Base-by-base conservation (phyloP, 441 rosid species). In the Jatropha podagrica region DNA sequence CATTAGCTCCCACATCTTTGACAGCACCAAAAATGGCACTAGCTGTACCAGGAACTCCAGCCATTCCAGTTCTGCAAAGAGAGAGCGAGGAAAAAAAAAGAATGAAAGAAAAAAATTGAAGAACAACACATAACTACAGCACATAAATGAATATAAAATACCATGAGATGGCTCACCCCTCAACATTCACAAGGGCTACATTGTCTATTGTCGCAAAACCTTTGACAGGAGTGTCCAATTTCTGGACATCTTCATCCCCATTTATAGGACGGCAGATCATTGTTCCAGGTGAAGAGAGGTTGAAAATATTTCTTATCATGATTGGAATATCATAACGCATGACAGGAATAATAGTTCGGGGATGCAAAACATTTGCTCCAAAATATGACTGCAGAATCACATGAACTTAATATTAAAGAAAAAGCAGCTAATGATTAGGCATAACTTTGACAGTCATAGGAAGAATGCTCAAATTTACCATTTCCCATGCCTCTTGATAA, bases 401-500 rank as follows among this genome's bases (percentile, higher is more conserved):
- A 79, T 70, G 55, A 83, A 72, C 2, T 64, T 65, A 55, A 78
- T 37, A 68, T 86, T 79, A 79, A 75, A 74, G 32, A 71, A 85
- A 38, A 69, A 65, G 64, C 59, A 51, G n/a, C 49, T 65, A 64
- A 70, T 48, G 70, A 76, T 48, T 65, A 26, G 69, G 65, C 61
- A 68, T 20, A 75, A 80, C 72, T 66, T 69, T 68, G 65, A 58
- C 71, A 71, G 41, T 38, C 55, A 75, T 61, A 52, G 59, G 40
- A 78, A 78, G 65, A 79, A 55, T 20, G 42, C 42, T 74, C 56
- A 78, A 81, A 77, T 48, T 86, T 84, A 95, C 98, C 99, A 95
- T 93, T 91, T 93, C 99, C 99, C 97, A 94, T 62, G 98, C 98
- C 84, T 94, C 98, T 82, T 95, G 99, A 82, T 95, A 95, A 68